Evolutionary conservation across 1,284 basidiomycete genomes (phyloP).

Genomic region (Trametes sp.): DNA sequence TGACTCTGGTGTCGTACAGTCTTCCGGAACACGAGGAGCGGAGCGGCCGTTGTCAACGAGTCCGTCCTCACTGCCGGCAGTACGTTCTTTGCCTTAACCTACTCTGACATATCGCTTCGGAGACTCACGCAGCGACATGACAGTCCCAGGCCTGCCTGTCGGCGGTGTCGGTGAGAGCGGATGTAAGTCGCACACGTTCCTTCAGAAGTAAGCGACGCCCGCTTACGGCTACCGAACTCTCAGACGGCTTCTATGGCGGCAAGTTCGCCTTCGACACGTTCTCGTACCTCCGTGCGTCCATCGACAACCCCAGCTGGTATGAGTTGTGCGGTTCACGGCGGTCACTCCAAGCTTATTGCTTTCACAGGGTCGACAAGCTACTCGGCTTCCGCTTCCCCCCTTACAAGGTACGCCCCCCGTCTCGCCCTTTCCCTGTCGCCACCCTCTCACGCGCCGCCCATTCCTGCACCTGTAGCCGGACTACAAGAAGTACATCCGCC

Average conservation of each 20-base stretch:
- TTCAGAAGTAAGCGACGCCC: no score
- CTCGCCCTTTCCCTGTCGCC: not conserved
- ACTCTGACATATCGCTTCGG: not conserved
- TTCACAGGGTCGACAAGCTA: slow-evolving; percentile 53
- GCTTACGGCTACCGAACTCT: not conserved
- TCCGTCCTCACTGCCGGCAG: slow-evolving; percentile 61
- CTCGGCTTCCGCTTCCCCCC: slow-evolving; percentile 70
- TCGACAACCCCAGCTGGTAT: slow-evolving; percentile 64
- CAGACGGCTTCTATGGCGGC: slow-evolving; percentile 69
- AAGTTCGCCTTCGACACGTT: slow-evolving; percentile 75
- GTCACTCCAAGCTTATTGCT: not conserved
- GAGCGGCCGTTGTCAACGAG: slow-evolving; percentile 71
- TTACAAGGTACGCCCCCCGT: slow-evolving; percentile 55
- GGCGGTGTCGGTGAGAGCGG: slow-evolving; percentile 79
- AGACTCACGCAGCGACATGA: not conserved
- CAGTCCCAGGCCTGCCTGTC: slow-evolving; percentile 72
- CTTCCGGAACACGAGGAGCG: slow-evolving; percentile 71
- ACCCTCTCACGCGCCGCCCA: not conserved
- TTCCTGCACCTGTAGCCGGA: slow-evolving; percentile 10
- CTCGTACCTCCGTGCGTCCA: slow-evolving; percentile 66
- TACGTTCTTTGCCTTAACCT: slow-evolving; percentile 40
- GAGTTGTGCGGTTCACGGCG: not conserved
- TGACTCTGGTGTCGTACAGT: slow-evolving; percentile 49
- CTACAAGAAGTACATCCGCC: slow-evolving; percentile 20
- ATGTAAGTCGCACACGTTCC: slow-evolving; percentile 51